Conservation (phyloP, 2,329 filamentous ascomycete genomes). For the Paraphaeosphaeria minitans region DNA sequence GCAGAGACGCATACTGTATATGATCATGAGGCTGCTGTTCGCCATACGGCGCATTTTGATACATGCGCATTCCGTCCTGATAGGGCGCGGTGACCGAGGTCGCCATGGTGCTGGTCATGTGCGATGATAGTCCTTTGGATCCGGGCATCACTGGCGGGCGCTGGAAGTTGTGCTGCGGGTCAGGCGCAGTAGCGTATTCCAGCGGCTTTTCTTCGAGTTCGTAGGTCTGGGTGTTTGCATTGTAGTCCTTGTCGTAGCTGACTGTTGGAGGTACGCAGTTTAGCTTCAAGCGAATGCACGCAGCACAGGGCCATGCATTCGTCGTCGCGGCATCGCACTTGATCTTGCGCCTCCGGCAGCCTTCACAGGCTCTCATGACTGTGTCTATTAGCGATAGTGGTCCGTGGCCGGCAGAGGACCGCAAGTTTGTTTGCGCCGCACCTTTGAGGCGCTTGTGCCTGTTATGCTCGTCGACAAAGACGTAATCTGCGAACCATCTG, state of each 20-base stretch:
- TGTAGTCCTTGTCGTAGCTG: slow-evolving; percentile 68
- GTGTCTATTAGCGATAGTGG: slow-evolving; percentile 29
- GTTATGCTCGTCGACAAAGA: slow-evolving; percentile 98
- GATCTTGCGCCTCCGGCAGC: slow-evolving; percentile 92
- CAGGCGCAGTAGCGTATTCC: slow-evolving; percentile 47
- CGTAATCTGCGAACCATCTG: slow-evolving; percentile 73
- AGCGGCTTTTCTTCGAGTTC: slow-evolving; percentile 47
- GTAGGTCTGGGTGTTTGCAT: slow-evolving; percentile 46
- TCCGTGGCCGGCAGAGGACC: not conserved
- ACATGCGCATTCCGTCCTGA: slow-evolving; percentile 37
- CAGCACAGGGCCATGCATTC: slow-evolving; percentile 96
- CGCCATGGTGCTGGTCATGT: slow-evolving; percentile 36
- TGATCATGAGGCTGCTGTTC: slow-evolving; percentile 41
- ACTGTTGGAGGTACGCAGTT: slow-evolving; percentile 90
- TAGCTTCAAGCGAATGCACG: slow-evolving; percentile 88
- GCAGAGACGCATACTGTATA: slow-evolving; percentile 45
- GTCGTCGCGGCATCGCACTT: slow-evolving; percentile 97
- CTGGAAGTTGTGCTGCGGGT: slow-evolving; percentile 49
- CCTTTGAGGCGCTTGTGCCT: slow-evolving; percentile 95
- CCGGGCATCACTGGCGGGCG: slow-evolving; percentile 35
- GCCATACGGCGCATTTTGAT: slow-evolving; percentile 43
- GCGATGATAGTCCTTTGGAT: slow-evolving; percentile 32
- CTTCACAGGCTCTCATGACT: slow-evolving; percentile 98
- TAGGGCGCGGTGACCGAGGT: slow-evolving; percentile 36
- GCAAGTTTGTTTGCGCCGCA: slow-evolving; percentile 50